Base-by-base conservation (phyloP, 148 eudicot genomes). In the Rhododendron griersonianum region DNA sequence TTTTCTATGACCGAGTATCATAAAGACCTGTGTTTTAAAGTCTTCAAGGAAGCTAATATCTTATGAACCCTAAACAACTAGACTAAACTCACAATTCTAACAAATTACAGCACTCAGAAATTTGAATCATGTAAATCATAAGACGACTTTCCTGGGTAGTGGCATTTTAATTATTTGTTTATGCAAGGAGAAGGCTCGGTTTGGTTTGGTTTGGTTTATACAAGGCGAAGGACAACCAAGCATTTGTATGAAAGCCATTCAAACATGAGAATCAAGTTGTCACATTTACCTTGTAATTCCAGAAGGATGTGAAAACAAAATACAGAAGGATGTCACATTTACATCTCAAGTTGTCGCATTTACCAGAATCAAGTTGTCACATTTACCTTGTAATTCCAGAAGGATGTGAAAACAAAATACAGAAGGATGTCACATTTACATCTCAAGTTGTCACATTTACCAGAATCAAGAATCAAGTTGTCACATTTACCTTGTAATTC, bases 371-470 rank as follows among this genome's bases (percentile, higher is more conserved):
- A 19, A 21, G 25, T 81, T 80, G 23, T 28, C 33, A 39, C 55
- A 71, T 63, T 85, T 91, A 95, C 98, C 96, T 93, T 94, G 93
- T 95, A 94, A 87, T 94, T 95, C 98, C 96, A 95, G 76, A 95
- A 94, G 83, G 98, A 93, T 35, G 97, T 93, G 92, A 95, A 92
- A 30, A 30, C 30, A 80, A 93, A 93, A 87, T 92, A 93, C 96
- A 95, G 30, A 30, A 30, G 30, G 30, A 30, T 30, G 30, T 30
- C 30, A 30, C 30, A 30, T 30, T 30, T 30, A 30, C 30, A 30
- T 30, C 30, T 30, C 30, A 30, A 30, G 30, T 30, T 30, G 30
- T 30, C 30, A 30, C 30, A 30, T 30, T 30, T 30, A 30, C 30
- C 30, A 13, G 10, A 33, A 11, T 37, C 25, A 19, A 21, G 25